Base-by-base conservation (phyloP, 495 filamentous ascomycete species). In the Hyphodiscus hymeniophilus region DNA sequence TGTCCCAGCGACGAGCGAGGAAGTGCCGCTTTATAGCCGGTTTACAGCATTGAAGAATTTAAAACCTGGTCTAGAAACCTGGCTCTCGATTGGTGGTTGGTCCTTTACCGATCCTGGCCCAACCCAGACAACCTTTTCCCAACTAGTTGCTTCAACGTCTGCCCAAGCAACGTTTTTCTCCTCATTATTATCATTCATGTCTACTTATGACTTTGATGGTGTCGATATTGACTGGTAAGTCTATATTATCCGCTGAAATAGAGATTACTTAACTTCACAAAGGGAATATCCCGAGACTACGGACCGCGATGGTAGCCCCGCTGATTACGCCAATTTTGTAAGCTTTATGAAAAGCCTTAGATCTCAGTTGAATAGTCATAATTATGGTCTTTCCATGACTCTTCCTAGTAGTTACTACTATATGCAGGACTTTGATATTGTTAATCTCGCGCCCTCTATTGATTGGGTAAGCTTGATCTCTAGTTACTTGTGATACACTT, bases 221-320 rank as follows among this genome's bases (percentile, higher is more conserved):
- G 65, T 77, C 0, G 77, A 80, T 47, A 46, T 78, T 21, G 68
- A 71, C 46, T 70, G 64, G 71, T n/a, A n/a, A n/a, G n/a, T n/a
- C n/a, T n/a, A n/a, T n/a, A n/a, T n/a, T n/a, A n/a, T n/a, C n/a
- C n/a, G n/a, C n/a, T n/a, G n/a, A n/a, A n/a, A n/a, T n/a, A n/a
- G n/a, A n/a, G n/a, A n/a, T n/a, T n/a, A n/a, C n/a, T n/a, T n/a
- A n/a, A n/a, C n/a, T n/a, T n/a, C n/a, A n/a, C n/a, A n/a, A n/a
- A n/a, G n/a, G n/a, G 52, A 55, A 28, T 79, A 79, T 53, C 77
- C 77, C 0, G 72, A 50, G 0, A 75, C 73, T 1, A 3, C 12
- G 1, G 75, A 80, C 22, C 62, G 75, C 3, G 58, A 62, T 3
- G 76, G 75, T 3, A 50, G 48, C 0, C 7, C 48, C 0, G 63